A percentile compares a stretch with the other conserved stretches of the same genome.
phyloP scores from a whole-genome alignment of 2,329 filamentous ascomycete genomes.

The Macrophomina phaseolina region DNA sequence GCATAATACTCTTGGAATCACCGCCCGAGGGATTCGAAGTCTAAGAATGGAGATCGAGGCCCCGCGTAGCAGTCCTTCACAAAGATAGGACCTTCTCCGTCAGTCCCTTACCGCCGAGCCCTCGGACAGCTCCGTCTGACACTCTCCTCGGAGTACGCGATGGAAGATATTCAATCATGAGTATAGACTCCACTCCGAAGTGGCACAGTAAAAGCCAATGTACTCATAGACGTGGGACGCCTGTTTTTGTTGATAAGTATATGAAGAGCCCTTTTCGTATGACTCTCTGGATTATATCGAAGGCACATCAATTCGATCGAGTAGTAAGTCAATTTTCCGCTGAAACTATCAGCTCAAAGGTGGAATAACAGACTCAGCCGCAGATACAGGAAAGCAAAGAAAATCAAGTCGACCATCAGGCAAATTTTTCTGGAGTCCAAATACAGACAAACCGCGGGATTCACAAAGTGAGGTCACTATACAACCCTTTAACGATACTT shows the following conservation, averaged over 20 bases:
- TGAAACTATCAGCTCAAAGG: too few relatives aligned
- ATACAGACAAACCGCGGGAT: too few relatives aligned
- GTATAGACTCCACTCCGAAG: neutral
- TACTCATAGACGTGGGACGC: neutral
- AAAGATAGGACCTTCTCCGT: neutral
- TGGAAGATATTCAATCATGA: slow-evolving; percentile 5
- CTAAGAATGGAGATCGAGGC: neutral
- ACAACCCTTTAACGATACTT: neutral
- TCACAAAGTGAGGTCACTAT: neutral
- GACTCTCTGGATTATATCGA: too few relatives aligned
- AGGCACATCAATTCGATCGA: too few relatives aligned
- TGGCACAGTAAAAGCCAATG: neutral
- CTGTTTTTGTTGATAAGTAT: neutral
- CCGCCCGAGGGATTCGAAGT: neutral
- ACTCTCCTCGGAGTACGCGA: slow-evolving; percentile 4
- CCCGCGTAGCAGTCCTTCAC: neutral
- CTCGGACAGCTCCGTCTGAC: neutral
- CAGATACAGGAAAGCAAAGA: too few relatives aligned
- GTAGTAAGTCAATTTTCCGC: too few relatives aligned
- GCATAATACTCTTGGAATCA: neutral
- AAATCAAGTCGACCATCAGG: too few relatives aligned
- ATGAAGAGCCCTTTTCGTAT: neutral
- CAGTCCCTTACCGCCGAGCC: slow-evolving; percentile 6
- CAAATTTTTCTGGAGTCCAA: too few relatives aligned
- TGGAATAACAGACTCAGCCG: too few relatives aligned